Evolutionary conservation across 768 basidiomycete species (phyloP).

Genomic region (Rhizopogon roseolus): DNA sequence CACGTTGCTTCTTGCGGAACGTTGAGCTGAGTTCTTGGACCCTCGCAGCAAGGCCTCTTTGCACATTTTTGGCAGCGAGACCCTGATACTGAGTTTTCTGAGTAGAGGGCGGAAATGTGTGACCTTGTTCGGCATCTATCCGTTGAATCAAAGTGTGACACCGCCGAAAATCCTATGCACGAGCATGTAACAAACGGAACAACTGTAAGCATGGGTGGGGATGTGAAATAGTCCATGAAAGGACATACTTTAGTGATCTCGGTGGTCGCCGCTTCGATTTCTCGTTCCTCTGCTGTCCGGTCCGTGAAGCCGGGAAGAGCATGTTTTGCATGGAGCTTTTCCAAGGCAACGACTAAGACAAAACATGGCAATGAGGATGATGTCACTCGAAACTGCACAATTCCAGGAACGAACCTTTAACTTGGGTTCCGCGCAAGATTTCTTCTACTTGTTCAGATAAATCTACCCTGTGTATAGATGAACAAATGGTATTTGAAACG

Average conservation of each 20-base stretch:
- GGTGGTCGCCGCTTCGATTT: conserved; percentile 82
- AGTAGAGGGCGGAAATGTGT: conserved; percentile 59
- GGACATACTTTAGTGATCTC: conserved; percentile 79
- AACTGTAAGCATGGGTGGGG: conserved; percentile 4
- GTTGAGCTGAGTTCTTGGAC: conserved; percentile 88
- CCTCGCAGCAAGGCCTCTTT: conserved; percentile 92
- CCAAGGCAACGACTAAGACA: conserved; percentile 72
- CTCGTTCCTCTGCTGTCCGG: conserved; percentile 87
- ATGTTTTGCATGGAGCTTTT: conserved; percentile 95
- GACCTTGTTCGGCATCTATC: conserved; percentile 54
- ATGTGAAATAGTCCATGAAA: conserved; percentile 8
- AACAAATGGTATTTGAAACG: conserved; percentile 11
- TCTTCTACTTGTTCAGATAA: conserved; percentile 85
- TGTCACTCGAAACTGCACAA: conserved; percentile 2
- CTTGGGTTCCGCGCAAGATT: conserved; percentile 59
- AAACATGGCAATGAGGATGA: conserved; percentile 1
- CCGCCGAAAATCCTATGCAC: conserved; percentile 32
- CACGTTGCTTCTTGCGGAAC: conserved; percentile 96
- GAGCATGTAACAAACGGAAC: conserved; percentile 6
- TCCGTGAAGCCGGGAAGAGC: conserved; percentile 95
- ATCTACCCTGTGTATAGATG: conserved; percentile 69
- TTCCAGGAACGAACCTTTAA: conserved; percentile 64
- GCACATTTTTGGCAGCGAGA: conserved; percentile 86
- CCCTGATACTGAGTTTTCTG: conserved; percentile 45
- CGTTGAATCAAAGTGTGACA: conserved; percentile 57